Percentiles rank a stretch among this genome's conserved stretches.
phyloP scores from a whole-genome alignment of 2,329 filamentous ascomycete species.

The Phialocephala sp. region DNA sequence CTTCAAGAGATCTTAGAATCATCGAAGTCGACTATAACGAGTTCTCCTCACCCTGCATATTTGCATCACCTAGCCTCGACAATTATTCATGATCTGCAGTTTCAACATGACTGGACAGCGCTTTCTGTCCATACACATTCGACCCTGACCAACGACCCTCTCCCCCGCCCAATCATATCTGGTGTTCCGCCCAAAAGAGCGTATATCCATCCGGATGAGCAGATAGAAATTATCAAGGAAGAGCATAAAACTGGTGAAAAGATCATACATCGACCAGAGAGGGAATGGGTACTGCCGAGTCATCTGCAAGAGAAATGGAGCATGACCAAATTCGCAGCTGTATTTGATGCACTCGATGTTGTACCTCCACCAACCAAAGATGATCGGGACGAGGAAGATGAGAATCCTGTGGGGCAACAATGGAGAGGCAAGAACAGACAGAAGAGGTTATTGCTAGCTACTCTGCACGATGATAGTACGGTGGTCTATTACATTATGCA shows the following conservation, averaged over 20 bases:
- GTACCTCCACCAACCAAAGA: conserved; percentile 47
- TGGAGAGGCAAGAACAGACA: conserved; percentile 54
- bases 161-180: conserved; percentile 69
- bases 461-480: conserved; percentile 79
- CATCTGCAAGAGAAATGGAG: conserved; percentile 77
- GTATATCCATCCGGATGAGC: conserved; percentile 83
- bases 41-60: conserved; percentile 38
- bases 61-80: conserved; percentile 59
- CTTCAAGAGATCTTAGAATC: conserved; percentile 37
- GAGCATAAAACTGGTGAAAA: conserved; percentile 55
- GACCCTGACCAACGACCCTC: conserved; percentile 46
- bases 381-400: conserved; percentile 31
- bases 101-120: conserved; percentile 77
- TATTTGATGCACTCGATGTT: conserved; percentile 68
- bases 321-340: conserved; percentile 65
- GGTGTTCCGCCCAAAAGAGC: conserved; percentile 75
- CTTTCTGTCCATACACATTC: conserved; percentile 59
- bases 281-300: conserved; percentile 79
- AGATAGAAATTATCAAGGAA: conserved; percentile 72
- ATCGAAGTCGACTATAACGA: conserved; percentile 31
- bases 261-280: conserved; percentile 58
- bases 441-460: conserved; percentile 77
- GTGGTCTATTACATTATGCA: conserved; percentile 86
- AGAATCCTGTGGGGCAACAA: conserved; percentile 44
- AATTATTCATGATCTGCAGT: conserved; percentile 72